Evolutionary conservation across 495 filamentous ascomycete genomes (phyloP).

Genomic region (Hypoxylon fuscum): DNA sequence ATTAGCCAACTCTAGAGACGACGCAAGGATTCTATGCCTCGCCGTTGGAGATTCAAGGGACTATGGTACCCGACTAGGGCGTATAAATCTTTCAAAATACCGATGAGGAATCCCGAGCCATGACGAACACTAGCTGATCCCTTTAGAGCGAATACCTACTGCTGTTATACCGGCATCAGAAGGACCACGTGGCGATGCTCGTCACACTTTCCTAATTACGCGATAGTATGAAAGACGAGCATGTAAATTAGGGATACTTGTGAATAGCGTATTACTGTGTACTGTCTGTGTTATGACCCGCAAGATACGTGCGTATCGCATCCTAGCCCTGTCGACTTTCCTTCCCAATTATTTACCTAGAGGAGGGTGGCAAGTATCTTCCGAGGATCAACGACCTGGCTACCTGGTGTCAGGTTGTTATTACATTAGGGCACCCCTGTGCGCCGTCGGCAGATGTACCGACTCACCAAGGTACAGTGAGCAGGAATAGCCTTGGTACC

Average conservation of each 20-base stretch:
- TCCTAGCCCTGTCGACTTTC: neutral
- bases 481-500: neutral
- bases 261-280: neutral
- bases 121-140: too few species aligned
- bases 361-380: neutral
- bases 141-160: slow-evolving; percentile 2
- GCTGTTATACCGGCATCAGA: neutral
- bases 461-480: slow-evolving; percentile 9
- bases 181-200: slow-evolving; percentile 12
- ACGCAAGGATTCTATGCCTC: neutral
- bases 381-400: neutral
- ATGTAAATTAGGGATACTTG: neutral
- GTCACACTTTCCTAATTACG: slow-evolving; percentile 15
- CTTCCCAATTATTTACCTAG: neutral
- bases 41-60: slow-evolving; percentile 6
- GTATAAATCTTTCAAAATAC: too few species aligned
- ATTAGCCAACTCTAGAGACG: slow-evolving; percentile 3
- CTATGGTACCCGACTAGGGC: slow-evolving; percentile 6
- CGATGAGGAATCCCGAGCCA: too few species aligned
- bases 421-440: slow-evolving; percentile 21
- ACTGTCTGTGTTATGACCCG: slow-evolving; percentile 4
- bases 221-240: neutral
- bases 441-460: slow-evolving; percentile 29
- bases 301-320: slow-evolving; percentile 29
- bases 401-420: slow-evolving; percentile 3